Evolutionary conservation across 805 yeast genomes (phyloP).

Genomic region (Wickerhamomyces queroliae): DNA sequence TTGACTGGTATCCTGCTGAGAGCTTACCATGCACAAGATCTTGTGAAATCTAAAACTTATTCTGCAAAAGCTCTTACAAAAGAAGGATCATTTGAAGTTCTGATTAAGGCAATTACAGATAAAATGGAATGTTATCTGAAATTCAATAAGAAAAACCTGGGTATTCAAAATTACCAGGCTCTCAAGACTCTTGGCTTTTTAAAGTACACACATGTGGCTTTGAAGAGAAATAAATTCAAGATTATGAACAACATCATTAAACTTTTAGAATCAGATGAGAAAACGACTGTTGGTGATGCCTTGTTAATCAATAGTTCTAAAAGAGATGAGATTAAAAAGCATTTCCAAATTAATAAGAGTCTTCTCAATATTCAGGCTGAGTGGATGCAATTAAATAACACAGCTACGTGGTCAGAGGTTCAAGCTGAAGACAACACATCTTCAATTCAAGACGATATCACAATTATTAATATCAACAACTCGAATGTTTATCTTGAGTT

Average conservation of each 20-base stretch:
- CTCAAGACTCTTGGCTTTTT: slow-evolving; percentile 8
- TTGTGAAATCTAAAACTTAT: slow-evolving; percentile 3
- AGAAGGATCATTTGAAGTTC: slow-evolving; percentile 1
- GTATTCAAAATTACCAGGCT: slow-evolving; percentile 9
- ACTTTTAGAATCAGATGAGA: slow-evolving; percentile 13
- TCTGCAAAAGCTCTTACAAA: neutral
- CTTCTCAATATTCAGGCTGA: slow-evolving; percentile 7
- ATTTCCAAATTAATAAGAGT: slow-evolving; percentile 7
- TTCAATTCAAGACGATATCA: slow-evolving; percentile 2
- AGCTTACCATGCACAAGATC: slow-evolving; percentile 14
- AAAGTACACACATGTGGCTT: slow-evolving; percentile 4
- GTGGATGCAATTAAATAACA: slow-evolving; percentile 12
- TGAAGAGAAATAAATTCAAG: slow-evolving; percentile 9
- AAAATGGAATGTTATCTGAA: slow-evolving; percentile 4
- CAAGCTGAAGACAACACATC: neutral
- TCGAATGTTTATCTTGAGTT: slow-evolving; percentile 3
- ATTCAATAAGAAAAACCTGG: slow-evolving; percentile 7
- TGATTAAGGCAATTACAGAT: neutral
- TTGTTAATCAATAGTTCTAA: neutral
- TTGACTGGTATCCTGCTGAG: slow-evolving; percentile 5
- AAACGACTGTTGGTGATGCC: slow-evolving; percentile 1
- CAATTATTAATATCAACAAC: slow-evolving; percentile 11
- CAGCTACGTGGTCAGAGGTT: neutral
- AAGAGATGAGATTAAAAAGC: slow-evolving; percentile 8
- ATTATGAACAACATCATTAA: slow-evolving; percentile 13